Percentiles rank a stretch among this genome's conserved stretches.
phyloP scores from a whole-genome alignment of 2,329 filamentous ascomycete genomes.

The Verticillium longisporum region DNA sequence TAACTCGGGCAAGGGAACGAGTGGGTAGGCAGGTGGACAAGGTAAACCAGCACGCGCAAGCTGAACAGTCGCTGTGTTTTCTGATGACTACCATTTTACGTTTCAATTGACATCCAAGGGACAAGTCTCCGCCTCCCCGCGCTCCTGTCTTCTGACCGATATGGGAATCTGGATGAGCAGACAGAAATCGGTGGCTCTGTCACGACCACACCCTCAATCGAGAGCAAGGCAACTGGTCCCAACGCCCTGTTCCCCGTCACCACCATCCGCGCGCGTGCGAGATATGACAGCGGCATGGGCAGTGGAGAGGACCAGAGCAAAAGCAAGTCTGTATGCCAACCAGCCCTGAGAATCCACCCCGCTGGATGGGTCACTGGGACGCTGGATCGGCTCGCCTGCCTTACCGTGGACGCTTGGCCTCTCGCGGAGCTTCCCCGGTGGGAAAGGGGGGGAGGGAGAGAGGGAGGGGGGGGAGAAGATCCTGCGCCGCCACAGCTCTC shows the following conservation, averaged over 20 bases:
- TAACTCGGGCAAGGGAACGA: too few relatives aligned
- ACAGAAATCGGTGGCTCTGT: not conserved
- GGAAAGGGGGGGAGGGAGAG: too few relatives aligned
- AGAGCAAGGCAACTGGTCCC: constrained; percentile 13
- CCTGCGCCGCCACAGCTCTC: too few relatives aligned
- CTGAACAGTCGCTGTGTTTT: not conserved
- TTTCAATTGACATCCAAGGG: not conserved
- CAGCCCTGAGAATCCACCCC: not conserved
- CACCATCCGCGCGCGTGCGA: not conserved
- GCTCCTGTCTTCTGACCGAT: not conserved
- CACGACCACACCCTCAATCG: not conserved
- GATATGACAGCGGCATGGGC: not conserved
- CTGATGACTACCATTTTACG: not conserved
- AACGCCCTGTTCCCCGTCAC: not conserved
- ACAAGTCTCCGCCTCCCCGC: not conserved
- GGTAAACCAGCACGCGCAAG: not conserved
- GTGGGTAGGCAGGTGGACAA: not conserved
- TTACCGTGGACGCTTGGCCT: not conserved
- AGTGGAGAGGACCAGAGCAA: too few relatives aligned
- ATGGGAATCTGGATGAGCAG: not conserved
- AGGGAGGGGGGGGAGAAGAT: too few relatives aligned
- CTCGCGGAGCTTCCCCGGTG: too few relatives aligned
- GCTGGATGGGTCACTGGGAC: not conserved
- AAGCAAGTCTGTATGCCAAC: not conserved
- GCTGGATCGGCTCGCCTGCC: not conserved